These are phyloP conservation scores for Rubroboletus satanas DNA, from an alignment of 768 basidiomycete species.

Conservation along the genomic window DNA sequence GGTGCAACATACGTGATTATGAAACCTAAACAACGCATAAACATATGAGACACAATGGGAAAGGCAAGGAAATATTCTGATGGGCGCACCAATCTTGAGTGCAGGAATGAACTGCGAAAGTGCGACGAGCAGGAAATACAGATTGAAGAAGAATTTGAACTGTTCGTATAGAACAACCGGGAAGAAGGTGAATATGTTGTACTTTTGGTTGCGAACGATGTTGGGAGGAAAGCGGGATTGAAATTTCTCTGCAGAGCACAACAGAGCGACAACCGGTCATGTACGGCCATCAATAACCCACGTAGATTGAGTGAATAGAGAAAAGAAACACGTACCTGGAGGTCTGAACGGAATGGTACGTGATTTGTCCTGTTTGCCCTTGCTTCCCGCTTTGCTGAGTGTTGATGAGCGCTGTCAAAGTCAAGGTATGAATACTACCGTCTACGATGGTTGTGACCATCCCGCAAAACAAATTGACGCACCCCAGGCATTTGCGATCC, in stretches of 20 bases:
- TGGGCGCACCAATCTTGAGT: slow-evolving; percentile 80
- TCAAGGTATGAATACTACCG: background rate
- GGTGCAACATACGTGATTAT: slow-evolving; percentile 96
- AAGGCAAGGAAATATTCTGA: background rate
- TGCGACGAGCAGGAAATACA: slow-evolving; percentile 96
- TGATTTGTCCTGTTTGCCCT: slow-evolving; percentile 58
- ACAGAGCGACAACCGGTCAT: background rate
- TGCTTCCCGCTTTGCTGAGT: slow-evolving; percentile 7
- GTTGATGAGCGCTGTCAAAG: slow-evolving; percentile 23
- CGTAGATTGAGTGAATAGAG: background rate
- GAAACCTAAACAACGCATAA: slow-evolving; percentile 56
- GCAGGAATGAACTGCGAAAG: slow-evolving; percentile 95
- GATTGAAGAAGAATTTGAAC: slow-evolving; percentile 99
- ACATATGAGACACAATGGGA: background rate
- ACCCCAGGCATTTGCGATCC: slow-evolving; percentile 19
- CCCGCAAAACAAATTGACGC: slow-evolving; percentile 2
- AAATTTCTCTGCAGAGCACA: slow-evolving; percentile 53
- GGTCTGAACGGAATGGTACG: slow-evolving; percentile 76
- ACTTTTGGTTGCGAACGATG: slow-evolving; percentile 95
- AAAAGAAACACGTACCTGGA: slow-evolving; percentile 42
- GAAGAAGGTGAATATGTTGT: slow-evolving; percentile 94
- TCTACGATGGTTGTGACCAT: background rate
- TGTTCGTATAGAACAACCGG: slow-evolving; percentile 98
- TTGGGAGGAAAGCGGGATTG: slow-evolving; percentile 78
- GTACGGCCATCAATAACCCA: background rate